These are phyloP conservation scores for Umbelopsis sp. DNA, from an alignment of 371 early-diverging fungal genomes.

Conservation along the genomic window DNA sequence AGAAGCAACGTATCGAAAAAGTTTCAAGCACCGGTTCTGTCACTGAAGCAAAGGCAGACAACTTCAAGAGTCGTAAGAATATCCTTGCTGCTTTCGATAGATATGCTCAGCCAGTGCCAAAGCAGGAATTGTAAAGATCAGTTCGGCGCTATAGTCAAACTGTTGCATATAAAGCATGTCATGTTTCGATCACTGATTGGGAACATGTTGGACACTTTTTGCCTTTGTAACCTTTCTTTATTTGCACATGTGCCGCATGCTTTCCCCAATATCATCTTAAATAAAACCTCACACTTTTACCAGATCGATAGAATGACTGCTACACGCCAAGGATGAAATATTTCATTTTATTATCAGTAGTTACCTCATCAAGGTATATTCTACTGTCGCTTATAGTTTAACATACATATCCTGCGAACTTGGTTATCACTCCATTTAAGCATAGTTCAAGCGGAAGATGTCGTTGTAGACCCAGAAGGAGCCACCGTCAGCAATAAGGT, in stretches of 20 bases:
- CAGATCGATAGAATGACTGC: not conserved
- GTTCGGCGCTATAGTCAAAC: not conserved
- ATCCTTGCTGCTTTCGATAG: conserved; percentile 67
- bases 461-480: conserved; percentile 78
- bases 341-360: conserved; percentile 8
- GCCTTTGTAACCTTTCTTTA: not conserved
- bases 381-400: not conserved
- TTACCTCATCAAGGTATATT: not conserved
- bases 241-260: not conserved
- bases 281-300: not conserved
- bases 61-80: conserved; percentile 76
- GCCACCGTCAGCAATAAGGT: conserved; percentile 64
- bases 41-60: conserved; percentile 67
- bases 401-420: not conserved
- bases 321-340: not conserved
- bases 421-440: conserved; percentile 23
- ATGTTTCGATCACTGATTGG: not conserved
- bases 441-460: conserved; percentile 80
- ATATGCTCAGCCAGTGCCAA: conserved; percentile 37
- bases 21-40: conserved; percentile 64
- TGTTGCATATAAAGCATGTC: not conserved
- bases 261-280: not conserved
- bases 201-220: not conserved
- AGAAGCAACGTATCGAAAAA: conserved; percentile 72
- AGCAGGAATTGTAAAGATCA: conserved; percentile 49